Base-by-base conservation (phyloP, 345 rosid genomes). In the Triadica sebifera region DNA sequence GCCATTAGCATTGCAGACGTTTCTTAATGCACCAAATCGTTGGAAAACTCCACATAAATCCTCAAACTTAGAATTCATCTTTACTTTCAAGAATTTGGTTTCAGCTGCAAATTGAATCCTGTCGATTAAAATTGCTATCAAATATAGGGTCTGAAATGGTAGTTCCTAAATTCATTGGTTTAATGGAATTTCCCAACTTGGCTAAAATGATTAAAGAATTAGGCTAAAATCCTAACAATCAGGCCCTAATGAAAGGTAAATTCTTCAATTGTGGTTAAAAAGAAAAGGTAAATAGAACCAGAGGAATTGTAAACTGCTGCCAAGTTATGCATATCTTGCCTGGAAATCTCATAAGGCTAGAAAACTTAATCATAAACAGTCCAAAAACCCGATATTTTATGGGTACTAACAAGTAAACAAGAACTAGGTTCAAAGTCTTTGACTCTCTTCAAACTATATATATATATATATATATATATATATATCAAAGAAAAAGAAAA, bases 391-490 rank as follows among this genome's bases (percentile, higher is more conserved):
- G 50, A 8, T 63, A 39, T 52, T 12, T 64, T 3, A 22, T 34
- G 39, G 8, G 41, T 49, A 64, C 63, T n/a, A 41, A 22, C 20
- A 20, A n/a, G 51, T 22, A 15, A 50, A 29, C 46, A 19, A 51
- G 29, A n/a, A 73, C 49, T 52, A 46, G 58, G 12, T 61, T 50
- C 62, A 39, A 25, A 73, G 69, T 53, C 70, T 24, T 63, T 5
- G 22, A 20, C 69, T 65, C 39, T 52, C 20, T 2, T 46, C n/a
- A 4, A 61, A 61, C 34, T 29, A 29, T 29, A 29, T 29, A 29
- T 29, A 29, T 29, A 29, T 29, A 29, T 29, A 29, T 29, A 29
- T 29, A 29, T 29, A 29, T 29, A 29, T 29, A 29, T 29, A 29
- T 29, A n/a, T n/a, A n/a, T n/a, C n/a, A n/a, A n/a, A n/a, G n/a